A percentile compares a stretch with the other conserved stretches of the same genome.
These are phyloP conservation scores for Inga laurina DNA, from an alignment of 306 rosid genomes.

Conservation along the genomic window DNA sequence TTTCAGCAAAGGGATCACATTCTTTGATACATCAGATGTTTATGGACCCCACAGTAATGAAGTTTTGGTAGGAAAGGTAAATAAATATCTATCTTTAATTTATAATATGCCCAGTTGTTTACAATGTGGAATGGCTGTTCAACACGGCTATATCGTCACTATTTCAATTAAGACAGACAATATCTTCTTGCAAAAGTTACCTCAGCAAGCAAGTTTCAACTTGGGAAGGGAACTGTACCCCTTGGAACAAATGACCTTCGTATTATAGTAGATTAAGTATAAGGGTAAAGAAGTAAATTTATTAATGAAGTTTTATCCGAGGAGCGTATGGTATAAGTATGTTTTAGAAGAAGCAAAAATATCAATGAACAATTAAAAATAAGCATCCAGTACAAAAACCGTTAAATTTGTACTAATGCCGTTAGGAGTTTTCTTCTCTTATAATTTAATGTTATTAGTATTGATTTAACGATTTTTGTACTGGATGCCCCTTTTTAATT, in stretches of 20 bases:
- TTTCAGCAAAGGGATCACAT: constrained; percentile 74
- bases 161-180: neutral
- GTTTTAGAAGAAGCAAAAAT: no score
- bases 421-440: no score
- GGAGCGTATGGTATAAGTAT: no score
- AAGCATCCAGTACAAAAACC: no score
- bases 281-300: no score
- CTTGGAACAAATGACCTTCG: neutral
- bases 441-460: no score
- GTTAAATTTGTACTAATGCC: no score
- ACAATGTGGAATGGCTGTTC: neutral
- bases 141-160: neutral
- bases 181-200: neutral
- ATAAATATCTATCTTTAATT: neutral
- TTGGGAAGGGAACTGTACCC: neutral
- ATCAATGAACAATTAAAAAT: no score
- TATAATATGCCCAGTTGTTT: neutral
- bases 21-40: constrained; percentile 70
- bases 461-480: no score
- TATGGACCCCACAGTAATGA: constrained; percentile 69
- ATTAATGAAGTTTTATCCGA: no score
- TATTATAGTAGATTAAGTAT: no score
- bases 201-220: neutral
- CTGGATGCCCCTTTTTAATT: no score
- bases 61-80: constrained; percentile 75